Evolutionary conservation across 441 rosid species (phyloP).

Genomic region (Pelargonium citronellum): DNA sequence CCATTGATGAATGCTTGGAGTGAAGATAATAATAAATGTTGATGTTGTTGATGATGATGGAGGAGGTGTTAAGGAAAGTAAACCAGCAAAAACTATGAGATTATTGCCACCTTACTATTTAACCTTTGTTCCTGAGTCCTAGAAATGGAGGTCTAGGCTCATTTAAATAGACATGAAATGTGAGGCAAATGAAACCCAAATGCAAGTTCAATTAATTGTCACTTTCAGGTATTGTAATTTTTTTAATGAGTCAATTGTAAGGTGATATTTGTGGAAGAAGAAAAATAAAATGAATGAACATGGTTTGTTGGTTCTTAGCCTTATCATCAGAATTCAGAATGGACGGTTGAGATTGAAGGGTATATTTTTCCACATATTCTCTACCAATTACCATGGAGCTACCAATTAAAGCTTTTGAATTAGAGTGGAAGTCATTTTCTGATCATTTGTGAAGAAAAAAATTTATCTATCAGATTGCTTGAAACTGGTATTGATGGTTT

Average conservation of each 20-base stretch:
- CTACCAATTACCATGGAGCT: not conserved
- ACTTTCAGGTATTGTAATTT: slow-evolving; percentile 10
- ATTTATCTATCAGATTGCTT: not conserved
- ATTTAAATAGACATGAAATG: slow-evolving; percentile 34
- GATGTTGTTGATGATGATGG: slow-evolving; percentile 9
- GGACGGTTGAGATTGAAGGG: slow-evolving; percentile 20
- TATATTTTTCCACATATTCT: not conserved
- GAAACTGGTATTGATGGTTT: not conserved
- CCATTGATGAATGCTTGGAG: slow-evolving; percentile 28
- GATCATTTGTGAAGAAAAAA: not conserved
- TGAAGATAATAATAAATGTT: slow-evolving; percentile 9
- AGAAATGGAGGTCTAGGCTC: slow-evolving; percentile 7
- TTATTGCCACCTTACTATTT: slow-evolving; percentile 24
- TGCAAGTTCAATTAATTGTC: slow-evolving; percentile 15
- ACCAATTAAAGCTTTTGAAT: too few relatives aligned
- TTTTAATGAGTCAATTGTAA: not conserved
- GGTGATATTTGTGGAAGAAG: not conserved
- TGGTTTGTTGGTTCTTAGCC: slow-evolving; percentile 8
- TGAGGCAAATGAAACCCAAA: slow-evolving; percentile 25
- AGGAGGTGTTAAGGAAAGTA: slow-evolving; percentile 29
- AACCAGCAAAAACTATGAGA: slow-evolving; percentile 22
- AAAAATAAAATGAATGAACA: slow-evolving; percentile 23
- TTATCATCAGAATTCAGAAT: slow-evolving; percentile 22
- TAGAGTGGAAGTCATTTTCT: not conserved
- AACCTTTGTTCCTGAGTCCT: slow-evolving; percentile 27